Percentiles rank a stretch among this genome's conserved stretches.
Evolutionary conservation across 1,284 basidiomycete genomes (phyloP).

Genomic region (Somion occarium): DNA sequence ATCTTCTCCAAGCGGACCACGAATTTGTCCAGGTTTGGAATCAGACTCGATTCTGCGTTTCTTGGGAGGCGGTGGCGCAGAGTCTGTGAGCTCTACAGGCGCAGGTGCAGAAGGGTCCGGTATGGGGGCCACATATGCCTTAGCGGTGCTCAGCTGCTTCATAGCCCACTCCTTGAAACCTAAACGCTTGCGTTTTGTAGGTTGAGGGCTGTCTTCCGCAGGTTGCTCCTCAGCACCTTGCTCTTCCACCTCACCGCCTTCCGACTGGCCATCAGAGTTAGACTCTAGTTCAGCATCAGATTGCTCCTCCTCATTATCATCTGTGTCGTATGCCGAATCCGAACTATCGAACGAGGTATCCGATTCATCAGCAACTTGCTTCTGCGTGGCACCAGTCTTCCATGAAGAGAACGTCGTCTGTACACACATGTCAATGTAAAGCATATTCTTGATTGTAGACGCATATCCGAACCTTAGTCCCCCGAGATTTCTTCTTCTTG

Average conservation of each 20-base stretch:
- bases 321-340: constrained; percentile 58
- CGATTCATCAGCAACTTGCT: constrained; percentile 31
- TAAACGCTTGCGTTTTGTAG: constrained; percentile 37
- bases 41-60: constrained; percentile 37
- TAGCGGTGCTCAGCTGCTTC: constrained; percentile 62
- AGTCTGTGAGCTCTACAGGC: constrained; percentile 14
- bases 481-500: constrained; percentile 34
- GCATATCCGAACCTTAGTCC: constrained; percentile 40
- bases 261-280: constrained; percentile 15
- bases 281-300: constrained; percentile 10
- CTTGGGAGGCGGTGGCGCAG: constrained; percentile 29
- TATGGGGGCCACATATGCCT: constrained; percentile 40
- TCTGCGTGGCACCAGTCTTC: constrained; percentile 16
- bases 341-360: constrained; percentile 75
- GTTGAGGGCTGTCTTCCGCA: constrained; percentile 9
- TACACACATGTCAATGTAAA: not conserved
- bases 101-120: constrained; percentile 12
- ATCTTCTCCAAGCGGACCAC: constrained; percentile 67
- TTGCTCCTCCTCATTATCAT: constrained; percentile 26
- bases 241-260: constrained; percentile 18
- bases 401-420: constrained; percentile 23
- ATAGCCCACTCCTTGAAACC: constrained; percentile 86
- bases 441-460: too few relatives aligned
- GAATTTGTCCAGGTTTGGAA: constrained; percentile 37
- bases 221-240: constrained; percentile 21